Evolutionary conservation across 2,329 filamentous ascomycete species (phyloP), one percentile per base, ranked within the genome.

Genomic region (Thyridium curvatum): DNA sequence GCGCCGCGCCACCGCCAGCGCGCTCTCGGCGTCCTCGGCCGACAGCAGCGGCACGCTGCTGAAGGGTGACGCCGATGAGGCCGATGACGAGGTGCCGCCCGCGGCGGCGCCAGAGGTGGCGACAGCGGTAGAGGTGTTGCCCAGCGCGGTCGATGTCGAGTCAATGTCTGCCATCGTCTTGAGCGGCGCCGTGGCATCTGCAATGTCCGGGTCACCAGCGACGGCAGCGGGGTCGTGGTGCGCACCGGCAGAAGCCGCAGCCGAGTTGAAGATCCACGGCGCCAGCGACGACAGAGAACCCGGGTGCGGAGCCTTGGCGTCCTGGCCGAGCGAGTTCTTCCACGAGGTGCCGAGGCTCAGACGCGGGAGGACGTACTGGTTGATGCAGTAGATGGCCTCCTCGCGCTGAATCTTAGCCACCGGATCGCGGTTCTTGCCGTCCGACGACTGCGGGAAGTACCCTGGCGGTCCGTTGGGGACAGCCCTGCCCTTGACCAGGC

Each of bases 341-440:
- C 21, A 26, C 51, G 66, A 65, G 18, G 64, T 66, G 30, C 70
- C 70, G 3, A 77, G 61, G 46, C 76, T 77, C 13, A 79, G 64
- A 4, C 72, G 70, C 14, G 79, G 79, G 28, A 83, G 64, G 2
- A 84, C 76, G 46, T 79, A 81, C 56, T 84, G 79, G 55, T 84
- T 83, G 58, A 84, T 82, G 58, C 82, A 83, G 55, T 72, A 74
- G 31, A 84, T 71, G 1, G 77, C 77, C 51, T 82, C 79, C 48
- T 83, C 78, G 12, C 77, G 72, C 55, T 80, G 77, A 47, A 83
- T 77, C 62, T 82, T 82, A 46, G 71, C 71, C 18, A 81, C 69
- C 2, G 78, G 76, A 47, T 83, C 78, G 42, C 72, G 60, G 40
- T 69, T 69, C 6, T 65, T 64, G 35, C 66, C 65, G 10, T 37